Base-by-base conservation (phyloP, 352 stramenopile species). In the Albugo laibachii region DNA sequence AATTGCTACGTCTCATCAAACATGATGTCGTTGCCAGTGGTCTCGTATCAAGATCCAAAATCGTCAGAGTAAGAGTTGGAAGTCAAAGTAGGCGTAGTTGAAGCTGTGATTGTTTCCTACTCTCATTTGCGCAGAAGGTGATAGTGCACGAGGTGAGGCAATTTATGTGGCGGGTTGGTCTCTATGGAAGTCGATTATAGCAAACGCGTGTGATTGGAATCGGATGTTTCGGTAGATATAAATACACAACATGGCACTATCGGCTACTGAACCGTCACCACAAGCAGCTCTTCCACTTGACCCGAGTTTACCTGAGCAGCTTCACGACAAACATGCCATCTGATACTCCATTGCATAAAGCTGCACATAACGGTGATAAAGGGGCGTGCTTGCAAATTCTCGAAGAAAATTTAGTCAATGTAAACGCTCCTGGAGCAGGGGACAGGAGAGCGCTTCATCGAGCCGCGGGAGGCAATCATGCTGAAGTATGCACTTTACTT, bases 331-430 rank as follows among this genome's bases (percentile, higher is more conserved):
- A 31, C 13, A 92, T 93, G 79, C 80, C 80, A 50, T 87, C 79
- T 39, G 80, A 93, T 59, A 92, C 78, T 27, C 74, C 80, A 48
- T 69, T 93, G 13, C 81, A 94, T 62, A 93, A 93, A 59, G 81
- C 80, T 37, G 81, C 81, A 15, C 74, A 94, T 62, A 94, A 93
- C 57, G 81, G 81, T 41, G 80, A 93, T 56, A 88, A 92, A 55
- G 74, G 74, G 36, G 71, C 72, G 24, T 87, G 81, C 53, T 59
- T 92, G 38, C 69, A 91, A 53, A 86, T 92, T 52, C 50, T 92
- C 34, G 79, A 93, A 45, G 78, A 94, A 34, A 85, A 84, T 42
- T 82, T 73, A 11, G 79, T 91, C 50, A 77, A 91, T 47, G 80
- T 93, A 18, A 93, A 94, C 49, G 80, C 75, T 16, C 69, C 79